Percentiles rank a stretch among this genome's conserved stretches.
Evolutionary conservation across 768 basidiomycete species (phyloP).

Genomic region (Amanita jacksonii): DNA sequence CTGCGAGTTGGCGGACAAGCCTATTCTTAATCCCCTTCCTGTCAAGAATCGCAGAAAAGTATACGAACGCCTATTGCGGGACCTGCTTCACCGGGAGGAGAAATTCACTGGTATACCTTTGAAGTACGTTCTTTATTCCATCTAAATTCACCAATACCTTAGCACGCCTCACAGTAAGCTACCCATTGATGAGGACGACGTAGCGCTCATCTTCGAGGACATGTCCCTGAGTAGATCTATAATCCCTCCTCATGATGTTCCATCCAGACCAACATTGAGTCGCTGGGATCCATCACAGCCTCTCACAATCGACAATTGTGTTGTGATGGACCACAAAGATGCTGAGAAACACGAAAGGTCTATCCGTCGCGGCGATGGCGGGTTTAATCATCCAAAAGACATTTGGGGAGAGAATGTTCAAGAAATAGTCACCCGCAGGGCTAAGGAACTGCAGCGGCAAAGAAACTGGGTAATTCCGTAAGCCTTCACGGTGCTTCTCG

Average conservation of each 20-base stretch:
- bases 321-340: slow-evolving; percentile 73
- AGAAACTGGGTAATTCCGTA: slow-evolving; percentile 41
- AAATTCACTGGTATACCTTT: slow-evolving; percentile 51
- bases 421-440: slow-evolving; percentile 46
- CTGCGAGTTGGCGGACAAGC: slow-evolving; percentile 77
- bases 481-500: too few species aligned
- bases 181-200: slow-evolving; percentile 76
- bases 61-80: slow-evolving; percentile 70
- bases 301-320: slow-evolving; percentile 70
- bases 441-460: slow-evolving; percentile 47
- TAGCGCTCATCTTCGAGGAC: slow-evolving; percentile 81
- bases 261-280: slow-evolving; percentile 61
- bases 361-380: slow-evolving; percentile 25
- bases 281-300: slow-evolving; percentile 70
- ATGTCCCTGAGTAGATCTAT: slow-evolving; percentile 69
- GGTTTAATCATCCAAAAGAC: slow-evolving; percentile 30
- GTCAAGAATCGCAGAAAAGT: slow-evolving; percentile 80
- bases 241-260: slow-evolving; percentile 69
- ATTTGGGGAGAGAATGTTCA: slow-evolving; percentile 66
- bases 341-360: slow-evolving; percentile 54
- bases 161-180: slow-evolving; percentile 40
- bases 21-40: slow-evolving; percentile 74
- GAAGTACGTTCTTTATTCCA: slow-evolving; percentile 35
- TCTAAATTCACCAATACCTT: neutral
- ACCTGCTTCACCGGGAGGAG: slow-evolving; percentile 66